Evolutionary conservation across 2,329 filamentous ascomycete species (phyloP).

Genomic region (Trichophaea hybrida): DNA sequence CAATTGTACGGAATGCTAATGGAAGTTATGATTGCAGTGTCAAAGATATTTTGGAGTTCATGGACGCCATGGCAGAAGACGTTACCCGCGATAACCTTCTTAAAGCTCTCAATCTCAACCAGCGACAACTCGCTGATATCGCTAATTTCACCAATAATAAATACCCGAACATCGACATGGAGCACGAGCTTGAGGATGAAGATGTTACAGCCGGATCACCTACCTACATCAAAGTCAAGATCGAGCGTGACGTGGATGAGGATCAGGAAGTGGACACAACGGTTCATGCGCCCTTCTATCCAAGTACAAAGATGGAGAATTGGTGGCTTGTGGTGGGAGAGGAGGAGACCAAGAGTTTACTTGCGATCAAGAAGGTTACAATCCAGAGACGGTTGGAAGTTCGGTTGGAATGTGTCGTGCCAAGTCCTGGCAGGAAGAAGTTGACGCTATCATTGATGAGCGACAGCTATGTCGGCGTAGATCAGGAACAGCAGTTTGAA

Average conservation of each 20-base stretch:
- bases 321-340: constrained; percentile 98
- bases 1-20: not conserved
- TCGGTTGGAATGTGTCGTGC: constrained; percentile 76
- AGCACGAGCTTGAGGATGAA: constrained; percentile 70
- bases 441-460: constrained; percentile 91
- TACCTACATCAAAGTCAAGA: constrained; percentile 66
- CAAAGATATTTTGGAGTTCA: constrained; percentile 93
- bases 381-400: constrained; percentile 65
- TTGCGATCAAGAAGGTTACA: constrained; percentile 90
- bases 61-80: constrained; percentile 95
- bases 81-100: constrained; percentile 63
- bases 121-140: constrained; percentile 72
- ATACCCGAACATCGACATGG: constrained; percentile 86
- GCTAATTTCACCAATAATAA: constrained; percentile 91
- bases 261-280: constrained; percentile 62
- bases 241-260: constrained; percentile 68
- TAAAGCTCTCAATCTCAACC: constrained; percentile 61
- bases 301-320: constrained; percentile 81
- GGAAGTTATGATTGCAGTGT: constrained; percentile 41
- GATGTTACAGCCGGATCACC: constrained; percentile 67
- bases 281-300: constrained; percentile 93
- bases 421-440: constrained; percentile 67
- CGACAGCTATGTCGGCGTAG: constrained; percentile 90
- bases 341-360: constrained; percentile 69
- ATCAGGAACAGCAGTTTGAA: constrained; percentile 83